Conservation (phyloP, 2,329 filamentous ascomycete genomes). For the Colletotrichum sansevieriae region DNA sequence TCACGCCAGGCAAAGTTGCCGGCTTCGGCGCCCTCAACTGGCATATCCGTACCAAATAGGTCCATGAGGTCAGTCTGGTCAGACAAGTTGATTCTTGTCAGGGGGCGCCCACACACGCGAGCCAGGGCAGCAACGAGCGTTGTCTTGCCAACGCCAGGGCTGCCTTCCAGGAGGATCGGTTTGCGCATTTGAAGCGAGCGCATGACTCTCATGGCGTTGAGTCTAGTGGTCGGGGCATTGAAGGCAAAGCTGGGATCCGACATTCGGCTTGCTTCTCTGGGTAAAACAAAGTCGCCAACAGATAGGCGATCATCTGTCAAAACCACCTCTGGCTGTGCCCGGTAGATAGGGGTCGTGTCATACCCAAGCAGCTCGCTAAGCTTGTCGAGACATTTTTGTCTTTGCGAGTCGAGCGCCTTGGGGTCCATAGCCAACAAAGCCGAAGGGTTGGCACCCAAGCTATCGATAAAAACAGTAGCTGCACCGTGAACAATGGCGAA, state of each 20-base stretch:
- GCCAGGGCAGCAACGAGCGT: slow-evolving; percentile 90
- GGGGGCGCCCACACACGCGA: slow-evolving; percentile 79
- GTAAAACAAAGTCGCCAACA: slow-evolving; percentile 82
- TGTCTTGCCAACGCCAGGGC: slow-evolving; percentile 98
- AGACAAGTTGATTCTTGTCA: slow-evolving; percentile 96
- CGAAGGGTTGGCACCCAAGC: slow-evolving; percentile 93
- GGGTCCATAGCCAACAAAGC: slow-evolving; percentile 82
- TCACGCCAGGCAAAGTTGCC: slow-evolving; percentile 96
- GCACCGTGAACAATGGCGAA: slow-evolving; percentile 81
- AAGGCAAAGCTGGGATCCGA: slow-evolving; percentile 79
- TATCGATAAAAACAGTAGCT: slow-evolving; percentile 95
- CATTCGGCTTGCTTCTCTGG: slow-evolving; percentile 61
- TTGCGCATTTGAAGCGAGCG: slow-evolving; percentile 90
- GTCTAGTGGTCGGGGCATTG: slow-evolving; percentile 87
- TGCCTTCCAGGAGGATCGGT: slow-evolving; percentile 94
- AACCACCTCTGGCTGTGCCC: slow-evolving; percentile 69
- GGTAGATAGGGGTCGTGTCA: slow-evolving; percentile 76
- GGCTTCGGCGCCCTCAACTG: slow-evolving; percentile 90
- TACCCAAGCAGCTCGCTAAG: slow-evolving; percentile 74
- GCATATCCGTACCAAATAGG: slow-evolving; percentile 95
- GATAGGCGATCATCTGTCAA: slow-evolving; percentile 67
- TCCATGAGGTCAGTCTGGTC: slow-evolving; percentile 99
- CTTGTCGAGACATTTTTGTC: slow-evolving; percentile 78
- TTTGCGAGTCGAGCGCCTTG: slow-evolving; percentile 77
- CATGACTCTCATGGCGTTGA: slow-evolving; percentile 91